Percentiles rank a stretch among this genome's conserved stretches.
Conservation (phyloP, 2,329 filamentous ascomycete genomes). For the Rasamsonia emersonii region DNA sequence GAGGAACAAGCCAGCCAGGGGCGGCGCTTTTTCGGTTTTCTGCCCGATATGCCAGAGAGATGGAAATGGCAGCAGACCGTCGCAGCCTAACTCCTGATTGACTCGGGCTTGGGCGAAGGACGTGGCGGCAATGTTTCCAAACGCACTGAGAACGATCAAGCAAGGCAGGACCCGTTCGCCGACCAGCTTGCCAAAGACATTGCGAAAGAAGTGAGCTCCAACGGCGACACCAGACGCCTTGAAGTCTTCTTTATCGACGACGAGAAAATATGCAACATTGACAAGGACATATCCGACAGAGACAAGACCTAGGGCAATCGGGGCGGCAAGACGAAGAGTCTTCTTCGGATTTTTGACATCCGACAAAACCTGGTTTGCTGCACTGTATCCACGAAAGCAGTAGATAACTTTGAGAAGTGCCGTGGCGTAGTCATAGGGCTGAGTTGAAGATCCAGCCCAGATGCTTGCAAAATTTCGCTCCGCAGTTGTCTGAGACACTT, state of each 20-base stretch:
- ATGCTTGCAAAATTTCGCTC: no score
- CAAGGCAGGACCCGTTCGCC: conserved; percentile 37
- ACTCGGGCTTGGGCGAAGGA: conserved; percentile 13
- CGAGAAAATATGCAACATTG: conserved; percentile 48
- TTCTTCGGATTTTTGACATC: conserved; percentile 46
- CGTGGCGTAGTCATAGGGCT: conserved; percentile 39
- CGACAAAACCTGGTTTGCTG: conserved; percentile 45
- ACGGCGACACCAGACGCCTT: conserved; percentile 41
- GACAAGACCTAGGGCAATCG: conserved; percentile 42
- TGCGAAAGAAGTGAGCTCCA: conserved; percentile 45
- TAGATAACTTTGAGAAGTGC: conserved; percentile 50
- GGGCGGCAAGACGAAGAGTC: conserved; percentile 47
- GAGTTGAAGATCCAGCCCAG: conserved; percentile 12
- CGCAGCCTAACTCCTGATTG: conserved; percentile 51
- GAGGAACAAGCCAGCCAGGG: conserved; percentile 44
- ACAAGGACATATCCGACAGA: conserved; percentile 45
- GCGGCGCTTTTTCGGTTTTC: conserved; percentile 53
- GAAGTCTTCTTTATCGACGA: conserved; percentile 45
- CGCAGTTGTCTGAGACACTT: no score
- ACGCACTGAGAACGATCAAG: conserved; percentile 5
- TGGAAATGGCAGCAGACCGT: conserved; percentile 55
- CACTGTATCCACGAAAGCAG: conserved; percentile 48
- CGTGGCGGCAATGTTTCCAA: conserved; percentile 10
- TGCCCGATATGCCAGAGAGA: conserved; percentile 59
- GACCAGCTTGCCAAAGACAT: conserved; percentile 31